Conservation (phyloP, 345 rosid genomes). For the Eucalyptus decipiens region DNA sequence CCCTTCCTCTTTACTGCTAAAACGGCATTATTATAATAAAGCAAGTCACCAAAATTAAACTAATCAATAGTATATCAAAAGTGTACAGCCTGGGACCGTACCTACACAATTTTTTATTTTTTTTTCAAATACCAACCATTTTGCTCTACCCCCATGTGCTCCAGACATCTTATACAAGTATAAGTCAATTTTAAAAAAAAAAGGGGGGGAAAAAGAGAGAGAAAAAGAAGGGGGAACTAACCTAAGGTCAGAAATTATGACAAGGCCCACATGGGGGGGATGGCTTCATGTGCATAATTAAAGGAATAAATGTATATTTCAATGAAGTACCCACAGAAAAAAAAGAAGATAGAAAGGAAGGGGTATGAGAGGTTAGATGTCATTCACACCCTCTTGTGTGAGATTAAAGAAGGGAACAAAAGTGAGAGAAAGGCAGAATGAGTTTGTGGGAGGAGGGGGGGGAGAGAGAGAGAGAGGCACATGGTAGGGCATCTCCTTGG, state of each 20-base stretch:
- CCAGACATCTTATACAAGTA: background rate
- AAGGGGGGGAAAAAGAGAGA: background rate
- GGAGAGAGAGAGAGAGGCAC: background rate
- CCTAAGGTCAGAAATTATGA: background rate
- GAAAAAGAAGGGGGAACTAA: background rate
- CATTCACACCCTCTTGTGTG: background rate
- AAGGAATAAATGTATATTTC: background rate
- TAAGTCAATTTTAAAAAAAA: background rate
- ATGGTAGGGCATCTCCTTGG: conserved; percentile 5
- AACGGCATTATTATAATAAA: background rate
- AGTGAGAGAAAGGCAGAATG: background rate
- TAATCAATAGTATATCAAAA: background rate
- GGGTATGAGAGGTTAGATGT: background rate
- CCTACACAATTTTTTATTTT: background rate
- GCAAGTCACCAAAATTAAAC: background rate
- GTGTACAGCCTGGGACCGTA: background rate
- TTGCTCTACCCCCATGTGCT: background rate
- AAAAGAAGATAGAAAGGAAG: background rate
- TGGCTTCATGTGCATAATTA: background rate
- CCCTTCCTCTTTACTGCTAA: background rate
- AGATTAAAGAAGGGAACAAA: background rate
- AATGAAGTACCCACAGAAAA: background rate
- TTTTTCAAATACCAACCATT: background rate
- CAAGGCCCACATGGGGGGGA: background rate
- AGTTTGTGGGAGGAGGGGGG: background rate